Percentiles rank a stretch among this genome's conserved stretches.
Conservation (phyloP, 1,139 yeast species). For the Magnusiomyces ingens region DNA sequence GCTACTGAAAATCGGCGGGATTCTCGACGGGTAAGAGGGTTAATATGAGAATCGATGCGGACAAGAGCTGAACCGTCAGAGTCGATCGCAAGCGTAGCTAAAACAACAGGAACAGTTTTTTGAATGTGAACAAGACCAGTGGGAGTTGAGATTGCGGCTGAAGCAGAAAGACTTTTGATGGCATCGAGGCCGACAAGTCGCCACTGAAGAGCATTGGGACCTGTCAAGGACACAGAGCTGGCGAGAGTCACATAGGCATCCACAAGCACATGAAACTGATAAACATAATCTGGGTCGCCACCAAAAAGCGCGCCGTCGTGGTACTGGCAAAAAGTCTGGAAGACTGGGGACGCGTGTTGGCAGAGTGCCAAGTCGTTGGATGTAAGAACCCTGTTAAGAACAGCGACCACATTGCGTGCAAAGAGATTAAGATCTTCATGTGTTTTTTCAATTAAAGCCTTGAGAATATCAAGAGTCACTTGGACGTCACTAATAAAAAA, state of each 20-base stretch:
- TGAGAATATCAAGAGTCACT: constrained; percentile 68
- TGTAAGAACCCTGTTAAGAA: constrained; percentile 39
- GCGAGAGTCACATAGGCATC: constrained; percentile 21
- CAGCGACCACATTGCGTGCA: constrained; percentile 44
- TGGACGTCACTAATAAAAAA: constrained; percentile 44
- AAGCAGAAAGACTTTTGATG: constrained; percentile 39
- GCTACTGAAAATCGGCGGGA: constrained; percentile 9
- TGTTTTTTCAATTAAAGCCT: constrained; percentile 67
- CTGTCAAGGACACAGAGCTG: constrained; percentile 9
- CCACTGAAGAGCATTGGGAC: constrained; percentile 45
- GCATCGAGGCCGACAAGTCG: constrained; percentile 42
- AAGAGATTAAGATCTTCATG: constrained; percentile 77
- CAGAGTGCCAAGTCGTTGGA: constrained; percentile 52
- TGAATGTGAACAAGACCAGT: constrained; percentile 38
- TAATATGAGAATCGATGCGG: constrained; percentile 18
- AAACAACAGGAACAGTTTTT: constrained; percentile 40
- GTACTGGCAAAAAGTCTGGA: constrained; percentile 53
- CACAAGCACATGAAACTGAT: constrained; percentile 41
- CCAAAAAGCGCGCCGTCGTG: constrained; percentile 64
- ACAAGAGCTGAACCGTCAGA: constrained; percentile 18
- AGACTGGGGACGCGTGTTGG: constrained; percentile 42
- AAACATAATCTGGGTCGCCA: constrained; percentile 61
- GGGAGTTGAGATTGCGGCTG: constrained; percentile 38
- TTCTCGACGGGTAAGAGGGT: constrained; percentile 5
- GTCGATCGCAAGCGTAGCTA: constrained; percentile 22